Evolutionary conservation across 129 eudicot genomes (phyloP), one percentile per base, ranked within the genome.

Genomic region (Oenanthe sinensis): DNA sequence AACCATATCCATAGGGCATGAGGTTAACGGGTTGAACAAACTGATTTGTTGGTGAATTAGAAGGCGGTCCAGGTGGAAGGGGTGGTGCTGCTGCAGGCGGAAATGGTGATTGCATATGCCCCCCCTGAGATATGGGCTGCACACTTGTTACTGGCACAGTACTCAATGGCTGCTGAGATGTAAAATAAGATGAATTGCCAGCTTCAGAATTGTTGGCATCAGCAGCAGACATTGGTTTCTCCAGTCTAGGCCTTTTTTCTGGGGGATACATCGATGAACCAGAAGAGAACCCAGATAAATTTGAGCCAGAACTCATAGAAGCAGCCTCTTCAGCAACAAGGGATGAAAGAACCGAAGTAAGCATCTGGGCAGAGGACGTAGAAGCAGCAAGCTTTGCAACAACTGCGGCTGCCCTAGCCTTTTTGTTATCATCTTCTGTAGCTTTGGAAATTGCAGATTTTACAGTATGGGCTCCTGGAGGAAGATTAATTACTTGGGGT

Each of bases 361-460:
- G 90, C 97, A 95, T 88, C 78, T 91, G 92, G 2, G 94, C 96
- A 16, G 99, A 95, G 73, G 99, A 95, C 19, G 97, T 76, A 2
- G 95, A 95, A 54, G 99, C 96, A 26, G 99, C 81, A 39, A 95
- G 97, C 81, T 88, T 92, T 42, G 99, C 97, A 58, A 96, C 99
- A 47, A 95, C 84, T 36, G 96, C 96, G 9, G 99, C 99, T 44
- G 96, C 99, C 10, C 92, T 82, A 0, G 99, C 90, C 75, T 82
- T 92, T 65, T 81, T 90, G 83, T 80, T 86, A 8, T 91, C 97
- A 83, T 95, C 99, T 58, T 91, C 97, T 7, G 74, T 84, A 15
- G 76, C 68, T 72, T 82, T 80, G 48, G 92, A 44, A 13, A 83
- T 47, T 39, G 76, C 72, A 36, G 84, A 90, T 75, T 86, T 80